Conservation (phyloP, 1,139 yeast species). For the Protomyces pachydermus region DNA sequence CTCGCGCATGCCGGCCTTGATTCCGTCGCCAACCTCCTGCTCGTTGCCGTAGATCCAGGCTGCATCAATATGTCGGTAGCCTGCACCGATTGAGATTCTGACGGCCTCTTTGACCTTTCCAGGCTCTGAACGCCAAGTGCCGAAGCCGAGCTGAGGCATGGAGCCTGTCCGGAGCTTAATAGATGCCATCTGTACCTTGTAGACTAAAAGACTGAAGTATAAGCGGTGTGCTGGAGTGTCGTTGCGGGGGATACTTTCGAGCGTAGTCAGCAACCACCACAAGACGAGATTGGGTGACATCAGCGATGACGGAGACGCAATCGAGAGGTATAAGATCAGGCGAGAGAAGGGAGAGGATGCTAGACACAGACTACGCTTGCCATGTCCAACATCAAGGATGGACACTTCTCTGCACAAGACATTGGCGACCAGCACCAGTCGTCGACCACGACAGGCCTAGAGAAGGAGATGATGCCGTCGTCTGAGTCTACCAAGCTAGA, state of each 20-base stretch:
- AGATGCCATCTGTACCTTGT: background rate
- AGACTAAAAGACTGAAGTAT: too few relatives aligned
- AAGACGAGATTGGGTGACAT: too few relatives aligned
- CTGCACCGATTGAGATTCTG: conserved; percentile 56
- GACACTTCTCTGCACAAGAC: conserved; percentile 13
- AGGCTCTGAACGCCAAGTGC: conserved; percentile 69
- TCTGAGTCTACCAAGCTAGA: conserved; percentile 26
- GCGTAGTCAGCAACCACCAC: too few relatives aligned
- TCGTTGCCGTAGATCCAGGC: conserved; percentile 34
- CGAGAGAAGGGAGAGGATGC: too few relatives aligned
- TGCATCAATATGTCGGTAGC: conserved; percentile 60
- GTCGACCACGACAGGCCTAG: conserved; percentile 12
- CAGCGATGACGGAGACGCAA: too few relatives aligned
- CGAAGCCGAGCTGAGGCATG: conserved; percentile 44
- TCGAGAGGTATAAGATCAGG: too few relatives aligned
- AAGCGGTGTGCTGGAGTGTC: too few relatives aligned
- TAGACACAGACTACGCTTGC: background rate
- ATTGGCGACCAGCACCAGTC: conserved; percentile 19
- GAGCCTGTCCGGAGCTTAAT: conserved; percentile 15
- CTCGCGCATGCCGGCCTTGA: conserved; percentile 43
- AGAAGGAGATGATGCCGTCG: conserved; percentile 19
- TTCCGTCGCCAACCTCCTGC: conserved; percentile 50
- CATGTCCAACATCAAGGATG: conserved; percentile 11
- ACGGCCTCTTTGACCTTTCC: conserved; percentile 59
- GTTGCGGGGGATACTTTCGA: too few relatives aligned